Evolutionary conservation across 1,284 basidiomycete species (phyloP).

Genomic region (Tilletiaria anomala): DNA sequence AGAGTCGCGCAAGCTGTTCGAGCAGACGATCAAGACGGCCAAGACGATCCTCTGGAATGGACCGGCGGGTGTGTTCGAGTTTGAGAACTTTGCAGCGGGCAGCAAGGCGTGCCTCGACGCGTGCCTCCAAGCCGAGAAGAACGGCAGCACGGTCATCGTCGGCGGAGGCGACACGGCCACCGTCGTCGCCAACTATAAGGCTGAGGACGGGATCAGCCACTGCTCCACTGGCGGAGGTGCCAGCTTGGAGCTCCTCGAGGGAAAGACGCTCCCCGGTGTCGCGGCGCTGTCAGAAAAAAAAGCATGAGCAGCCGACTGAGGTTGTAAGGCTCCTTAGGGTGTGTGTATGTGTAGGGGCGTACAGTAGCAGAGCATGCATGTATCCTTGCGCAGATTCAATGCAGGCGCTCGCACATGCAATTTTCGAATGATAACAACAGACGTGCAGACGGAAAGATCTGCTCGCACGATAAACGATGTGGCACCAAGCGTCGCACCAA

Average conservation of each 20-base stretch:
- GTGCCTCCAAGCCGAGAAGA: slow-evolving; percentile 69
- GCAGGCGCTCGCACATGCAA: too few relatives aligned
- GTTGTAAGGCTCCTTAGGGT: too few relatives aligned
- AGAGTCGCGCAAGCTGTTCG: slow-evolving; percentile 67
- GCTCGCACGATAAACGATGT: too few relatives aligned
- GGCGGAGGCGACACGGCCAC: slow-evolving; percentile 41
- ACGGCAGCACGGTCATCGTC: slow-evolving; percentile 81
- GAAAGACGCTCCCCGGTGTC: slow-evolving; percentile 52
- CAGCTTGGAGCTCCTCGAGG: slow-evolving; percentile 68
- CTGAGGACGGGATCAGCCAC: slow-evolving; percentile 79
- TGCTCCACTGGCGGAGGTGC: slow-evolving; percentile 95
- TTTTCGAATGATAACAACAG: too few relatives aligned
- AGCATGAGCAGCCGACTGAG: too few relatives aligned
- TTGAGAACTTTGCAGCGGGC: slow-evolving; percentile 74
- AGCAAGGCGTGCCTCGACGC: slow-evolving; percentile 75
- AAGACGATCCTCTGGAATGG: slow-evolving; percentile 99
- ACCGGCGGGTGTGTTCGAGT: slow-evolving; percentile 90
- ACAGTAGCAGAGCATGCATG: too few relatives aligned
- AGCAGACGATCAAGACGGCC: slow-evolving; percentile 61
- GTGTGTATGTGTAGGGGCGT: too few relatives aligned
- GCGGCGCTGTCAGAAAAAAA: neutral
- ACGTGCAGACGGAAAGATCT: too few relatives aligned
- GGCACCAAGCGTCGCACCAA: too few relatives aligned
- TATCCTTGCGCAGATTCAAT: too few relatives aligned
- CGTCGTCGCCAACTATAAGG: slow-evolving; percentile 46